Percentiles rank a stretch among this genome's conserved stretches.
phyloP scores from a whole-genome alignment of 2,329 filamentous ascomycete species.

The Cercospora sojina region DNA sequence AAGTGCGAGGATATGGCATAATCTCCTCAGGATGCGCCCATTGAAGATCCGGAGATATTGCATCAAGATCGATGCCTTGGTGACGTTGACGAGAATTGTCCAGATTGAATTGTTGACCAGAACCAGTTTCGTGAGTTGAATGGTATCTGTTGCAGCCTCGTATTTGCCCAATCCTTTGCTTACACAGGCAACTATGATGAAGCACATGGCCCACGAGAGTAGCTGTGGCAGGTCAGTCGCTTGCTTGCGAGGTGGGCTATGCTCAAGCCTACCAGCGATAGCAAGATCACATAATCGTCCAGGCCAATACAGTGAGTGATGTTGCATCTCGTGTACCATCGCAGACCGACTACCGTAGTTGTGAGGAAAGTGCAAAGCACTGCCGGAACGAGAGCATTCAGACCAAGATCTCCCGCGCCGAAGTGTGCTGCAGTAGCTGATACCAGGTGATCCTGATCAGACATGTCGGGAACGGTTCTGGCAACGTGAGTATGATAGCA shows the following conservation, averaged over 20 bases:
- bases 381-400: constrained; percentile 36
- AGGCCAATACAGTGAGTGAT: constrained; percentile 37
- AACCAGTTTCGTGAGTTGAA: constrained; percentile 33
- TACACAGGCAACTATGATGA: constrained; percentile 31
- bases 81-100: constrained; percentile 39
- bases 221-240: constrained; percentile 21
- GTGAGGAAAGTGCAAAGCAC: constrained; percentile 36
- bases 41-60: constrained; percentile 51
- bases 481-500: not conserved
- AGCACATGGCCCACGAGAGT: constrained; percentile 35
- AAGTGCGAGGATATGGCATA: constrained; percentile 42
- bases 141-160: constrained; percentile 19
- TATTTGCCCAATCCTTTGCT: constrained; percentile 30
- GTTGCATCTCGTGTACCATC: constrained; percentile 39
- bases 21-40: constrained; percentile 37
- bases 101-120: constrained; percentile 38
- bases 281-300: constrained; percentile 41
- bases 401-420: constrained; percentile 32
- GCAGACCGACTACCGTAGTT: constrained; percentile 34
- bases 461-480: not conserved
- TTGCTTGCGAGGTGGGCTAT: not conserved
- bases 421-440: constrained; percentile 23
- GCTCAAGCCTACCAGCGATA: constrained; percentile 35
- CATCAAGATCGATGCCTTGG: constrained; percentile 51
- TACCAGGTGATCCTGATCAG: constrained; percentile 5